Conservation (phyloP, 306 rosid genomes). For the Cucurbita pepo region DNA sequence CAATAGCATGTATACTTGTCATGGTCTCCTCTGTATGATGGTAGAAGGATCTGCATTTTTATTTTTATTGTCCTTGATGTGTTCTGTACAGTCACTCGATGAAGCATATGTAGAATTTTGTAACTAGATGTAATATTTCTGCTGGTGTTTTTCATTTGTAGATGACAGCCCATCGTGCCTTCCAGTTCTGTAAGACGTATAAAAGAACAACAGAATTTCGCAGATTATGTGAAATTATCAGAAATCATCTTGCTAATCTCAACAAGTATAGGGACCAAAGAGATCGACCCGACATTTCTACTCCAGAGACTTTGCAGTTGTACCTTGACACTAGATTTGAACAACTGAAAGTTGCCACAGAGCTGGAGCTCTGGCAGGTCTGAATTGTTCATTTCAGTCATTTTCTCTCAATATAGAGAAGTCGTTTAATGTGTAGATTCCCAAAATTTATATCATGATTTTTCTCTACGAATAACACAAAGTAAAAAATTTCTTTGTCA, state of each 20-base stretch:
- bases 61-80: not conserved
- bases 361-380: slow-evolving; percentile 97
- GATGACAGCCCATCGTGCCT: slow-evolving; percentile 99
- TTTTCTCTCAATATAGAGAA: not conserved
- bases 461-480: not conserved
- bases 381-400: not conserved
- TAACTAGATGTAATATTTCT: not conserved
- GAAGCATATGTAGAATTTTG: not conserved
- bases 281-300: slow-evolving; percentile 77
- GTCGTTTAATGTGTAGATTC: not conserved
- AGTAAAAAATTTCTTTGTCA: not conserved
- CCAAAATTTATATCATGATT: not conserved
- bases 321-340: slow-evolving; percentile 94
- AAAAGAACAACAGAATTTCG: slow-evolving; percentile 91
- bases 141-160: slow-evolving; percentile 13
- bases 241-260: slow-evolving; percentile 80
- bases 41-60: not conserved
- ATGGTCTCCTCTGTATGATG: not conserved
- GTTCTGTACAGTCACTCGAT: not conserved
- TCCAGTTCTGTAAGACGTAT: slow-evolving; percentile 95
- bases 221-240: slow-evolving; percentile 79
- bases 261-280: slow-evolving; percentile 92
- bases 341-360: slow-evolving; percentile 92
- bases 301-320: slow-evolving; percentile 84
- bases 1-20: not conserved